Base-by-base conservation (phyloP, 495 filamentous ascomycete genomes). In the Viridothelium virens region DNA sequence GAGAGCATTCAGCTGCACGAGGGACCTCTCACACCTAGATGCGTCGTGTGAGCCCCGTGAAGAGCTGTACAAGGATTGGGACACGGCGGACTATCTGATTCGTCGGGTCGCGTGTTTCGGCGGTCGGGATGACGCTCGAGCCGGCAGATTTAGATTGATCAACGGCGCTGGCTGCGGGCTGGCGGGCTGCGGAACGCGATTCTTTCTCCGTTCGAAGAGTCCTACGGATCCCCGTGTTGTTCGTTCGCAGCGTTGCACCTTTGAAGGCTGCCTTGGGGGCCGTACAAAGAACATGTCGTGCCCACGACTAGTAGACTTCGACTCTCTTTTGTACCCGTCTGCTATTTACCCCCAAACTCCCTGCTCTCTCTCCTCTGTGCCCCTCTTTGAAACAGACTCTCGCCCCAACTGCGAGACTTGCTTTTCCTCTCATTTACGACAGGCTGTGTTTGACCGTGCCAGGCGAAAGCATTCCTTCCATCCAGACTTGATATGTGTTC, bases 231-330 rank as follows among this genome's bases (percentile, higher is more conserved):
- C 25, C 25, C 53, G 53, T 59, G 53, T 59, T 59, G 31, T 59
- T 59, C 53, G 53, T 33, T 59, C 53, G 53, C 53, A 31, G 53
- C 18, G 25, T 59, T 36, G 53, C 53, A 44, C 41, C 41, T 14
- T 44, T 44, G 41, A 14, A 14, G 6, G 41, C 53, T 53, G 16
- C 16, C 48, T 59, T 36, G 53, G 5, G 7, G 33, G 31, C 7
- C 53, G 14, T 59, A 59, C 53, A 59, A 59, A 59, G 53, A 59
- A 59, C 7, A 59, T 59, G 53, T 18, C 53, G 53, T 59, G 31
- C 53, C 53, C 53, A 14, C 7, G 25, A 36, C 10, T 18, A 36
- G 11, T 25, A 25, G 25, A 25, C 53, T 31, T 6, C 3, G n/a
- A 36, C 36, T 3, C 7, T 33, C 31, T 4, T 59, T 36, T 36